Evolutionary conservation across 1,284 basidiomycete genomes (phyloP).

Genomic region (Cutaneotrichosporon cutaneum): DNA sequence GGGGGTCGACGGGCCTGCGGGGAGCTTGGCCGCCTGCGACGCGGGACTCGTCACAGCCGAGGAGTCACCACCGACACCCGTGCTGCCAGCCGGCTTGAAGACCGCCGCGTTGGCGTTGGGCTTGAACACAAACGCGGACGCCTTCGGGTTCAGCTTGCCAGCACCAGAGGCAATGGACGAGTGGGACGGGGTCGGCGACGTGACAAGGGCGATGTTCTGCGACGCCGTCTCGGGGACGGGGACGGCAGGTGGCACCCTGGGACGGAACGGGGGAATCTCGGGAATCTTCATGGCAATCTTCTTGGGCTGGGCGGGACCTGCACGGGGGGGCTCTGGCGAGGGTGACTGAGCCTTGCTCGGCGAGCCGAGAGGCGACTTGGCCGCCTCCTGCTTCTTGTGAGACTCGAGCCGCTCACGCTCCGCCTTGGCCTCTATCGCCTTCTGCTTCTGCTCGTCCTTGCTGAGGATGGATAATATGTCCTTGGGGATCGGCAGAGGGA

Average conservation of each 20-base stretch:
- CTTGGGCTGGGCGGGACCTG: slow-evolving; percentile 25
- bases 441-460: slow-evolving; percentile 85
- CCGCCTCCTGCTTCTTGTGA: slow-evolving; percentile 58
- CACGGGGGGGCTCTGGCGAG: slow-evolving; percentile 13
- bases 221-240: slow-evolving; percentile 44
- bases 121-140: slow-evolving; percentile 65
- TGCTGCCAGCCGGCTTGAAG: slow-evolving; percentile 46
- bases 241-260: slow-evolving; percentile 34
- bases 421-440: slow-evolving; percentile 75
- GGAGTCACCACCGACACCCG: slow-evolving; percentile 4
- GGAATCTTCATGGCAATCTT: slow-evolving; percentile 64
- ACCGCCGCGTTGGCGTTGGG: slow-evolving; percentile 57
- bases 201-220: slow-evolving; percentile 40
- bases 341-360: slow-evolving; percentile 41
- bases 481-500: slow-evolving; percentile 89
- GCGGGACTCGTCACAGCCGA: slow-evolving; percentile 12
- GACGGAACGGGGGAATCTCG: slow-evolving; percentile 84
- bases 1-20: slow-evolving; percentile 39
- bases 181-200: slow-evolving; percentile 56
- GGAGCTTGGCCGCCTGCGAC: slow-evolving; percentile 8
- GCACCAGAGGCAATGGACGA: slow-evolving; percentile 29
- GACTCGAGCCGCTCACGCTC: slow-evolving; percentile 60
- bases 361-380: slow-evolving; percentile 23
- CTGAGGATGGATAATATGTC: slow-evolving; percentile 89
- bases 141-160: slow-evolving; percentile 72